Evolutionary conservation across 1,284 basidiomycete species (phyloP).

Genomic region (Cutaneotrichosporon cyanovorans): DNA sequence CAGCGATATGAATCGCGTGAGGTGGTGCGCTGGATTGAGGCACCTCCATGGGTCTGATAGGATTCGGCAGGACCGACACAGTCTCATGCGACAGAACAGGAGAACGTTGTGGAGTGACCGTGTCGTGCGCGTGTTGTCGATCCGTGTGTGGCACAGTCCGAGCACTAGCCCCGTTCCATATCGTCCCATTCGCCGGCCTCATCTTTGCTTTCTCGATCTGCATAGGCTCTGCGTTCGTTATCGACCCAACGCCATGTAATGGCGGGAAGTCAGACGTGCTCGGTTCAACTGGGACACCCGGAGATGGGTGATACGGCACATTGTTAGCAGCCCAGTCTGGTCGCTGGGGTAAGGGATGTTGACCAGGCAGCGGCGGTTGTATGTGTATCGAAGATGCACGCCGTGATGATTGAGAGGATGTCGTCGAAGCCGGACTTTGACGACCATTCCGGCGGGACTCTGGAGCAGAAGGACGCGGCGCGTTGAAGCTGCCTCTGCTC

Average conservation of each 20-base stretch:
- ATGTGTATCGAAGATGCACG: slow-evolving; percentile 31
- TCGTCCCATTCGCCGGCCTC: slow-evolving; percentile 15
- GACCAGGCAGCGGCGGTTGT: slow-evolving; percentile 25
- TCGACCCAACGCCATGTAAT: slow-evolving; percentile 15
- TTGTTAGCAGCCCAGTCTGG: slow-evolving; percentile 44
- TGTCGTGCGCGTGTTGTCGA: neutral
- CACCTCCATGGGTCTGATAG: slow-evolving; percentile 1
- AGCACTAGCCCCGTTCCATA: slow-evolving; percentile 27
- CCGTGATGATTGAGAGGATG: slow-evolving; percentile 37
- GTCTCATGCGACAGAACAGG: neutral
- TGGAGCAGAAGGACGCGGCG: too few relatives aligned
- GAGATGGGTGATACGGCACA: slow-evolving; percentile 39
- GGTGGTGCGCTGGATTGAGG: neutral
- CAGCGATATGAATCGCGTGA: neutral
- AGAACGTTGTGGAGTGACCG: neutral
- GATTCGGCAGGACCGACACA: slow-evolving; percentile 10
- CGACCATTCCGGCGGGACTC: slow-evolving; percentile 18
- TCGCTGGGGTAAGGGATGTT: slow-evolving; percentile 38
- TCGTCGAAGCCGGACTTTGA: slow-evolving; percentile 38
- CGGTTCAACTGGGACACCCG: slow-evolving; percentile 19
- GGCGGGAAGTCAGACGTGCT: slow-evolving; percentile 35
- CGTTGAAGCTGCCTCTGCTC: slow-evolving; percentile 11
- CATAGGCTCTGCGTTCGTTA: slow-evolving; percentile 38
- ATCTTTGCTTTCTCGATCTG: slow-evolving; percentile 37
- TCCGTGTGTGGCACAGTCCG: neutral